Evolutionary conservation across 345 rosid species (phyloP).

Genomic region (Balakata baccata): DNA sequence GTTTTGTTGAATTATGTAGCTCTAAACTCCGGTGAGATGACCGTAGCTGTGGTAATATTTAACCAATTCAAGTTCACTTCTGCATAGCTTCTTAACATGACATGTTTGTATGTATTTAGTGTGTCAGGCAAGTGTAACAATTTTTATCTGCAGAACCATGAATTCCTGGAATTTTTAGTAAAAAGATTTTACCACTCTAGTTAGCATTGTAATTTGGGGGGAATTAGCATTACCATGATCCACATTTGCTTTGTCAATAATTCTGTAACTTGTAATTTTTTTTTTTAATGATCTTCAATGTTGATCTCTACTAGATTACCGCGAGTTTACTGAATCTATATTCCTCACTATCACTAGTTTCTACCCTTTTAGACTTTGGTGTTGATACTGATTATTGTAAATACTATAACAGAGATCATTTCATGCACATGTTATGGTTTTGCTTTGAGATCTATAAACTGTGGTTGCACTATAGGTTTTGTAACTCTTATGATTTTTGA

Average conservation of each 20-base stretch:
- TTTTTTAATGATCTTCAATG: background rate
- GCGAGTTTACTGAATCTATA: too few relatives aligned
- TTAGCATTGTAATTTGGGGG: slow-evolving; percentile 11
- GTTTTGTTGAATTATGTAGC: background rate
- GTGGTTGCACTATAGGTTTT: too few relatives aligned
- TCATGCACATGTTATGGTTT: too few relatives aligned
- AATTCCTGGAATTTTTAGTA: slow-evolving; percentile 6
- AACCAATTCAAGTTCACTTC: background rate
- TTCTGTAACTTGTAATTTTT: slow-evolving; percentile 10
- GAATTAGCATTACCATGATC: background rate
- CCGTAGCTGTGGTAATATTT: background rate
- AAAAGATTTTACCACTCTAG: slow-evolving; percentile 10
- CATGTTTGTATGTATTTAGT: slow-evolving; percentile 7
- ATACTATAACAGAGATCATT: too few relatives aligned
- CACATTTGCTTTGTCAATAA: slow-evolving; percentile 11
- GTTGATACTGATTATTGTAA: too few relatives aligned
- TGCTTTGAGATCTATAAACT: too few relatives aligned
- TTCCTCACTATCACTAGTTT: too few relatives aligned
- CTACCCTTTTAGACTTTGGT: too few relatives aligned
- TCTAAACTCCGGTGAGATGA: background rate
- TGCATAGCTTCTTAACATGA: background rate
- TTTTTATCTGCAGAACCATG: background rate
- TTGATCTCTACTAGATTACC: too few relatives aligned
- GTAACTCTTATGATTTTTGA: too few relatives aligned
- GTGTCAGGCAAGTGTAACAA: background rate